Evolutionary conservation across 768 basidiomycete genomes (phyloP), one percentile per base, ranked within the genome.

Genomic region (Daedaleopsis sinensis): DNA sequence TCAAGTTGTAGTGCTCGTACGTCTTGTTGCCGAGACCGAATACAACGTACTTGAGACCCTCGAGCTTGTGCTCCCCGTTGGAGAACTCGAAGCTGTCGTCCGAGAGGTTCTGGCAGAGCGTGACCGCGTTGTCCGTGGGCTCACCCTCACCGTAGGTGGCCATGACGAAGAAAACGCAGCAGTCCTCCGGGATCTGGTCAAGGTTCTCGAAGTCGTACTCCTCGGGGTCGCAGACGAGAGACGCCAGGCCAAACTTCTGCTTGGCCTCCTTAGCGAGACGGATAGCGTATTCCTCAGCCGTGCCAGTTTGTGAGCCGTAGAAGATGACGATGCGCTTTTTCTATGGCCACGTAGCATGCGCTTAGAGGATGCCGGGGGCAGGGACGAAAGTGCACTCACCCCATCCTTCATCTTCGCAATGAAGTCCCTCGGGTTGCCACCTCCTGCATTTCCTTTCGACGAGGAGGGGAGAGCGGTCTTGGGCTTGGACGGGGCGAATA

Each of bases 101-200:
- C 64, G 89, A 82, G 61, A 98, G 71, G 76, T 94, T 95, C 74
- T 96, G 93, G 87, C 94, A 89, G 66, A 99, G 87, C 65, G 90
- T 87, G 15, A 97, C 92, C 6, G 96, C 94, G 72, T 98, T 99
- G 74, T 99, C 96, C 12, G 96, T 98, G 36, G 96, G 96, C 75
- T 99, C 96, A 59, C 96, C 96, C 79, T 99, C 96, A 65, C 96
- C 96, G 69, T 99, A 99, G 13, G 96, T 98, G 12, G 96, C 96
- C 87, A 98, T 84, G 69, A 96, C 94, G 72, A 99, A 98, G 76
- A 99, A 87, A 58, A 88, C 93, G 19, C 89, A 91, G 65, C 83
- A 88, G 73, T 95, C 90, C 67, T 91, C 90, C 0, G 97, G 93
- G 32, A 98, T 74, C 72, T 89, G 82, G 76, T 98, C 96, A 64